Evolutionary conservation across 371 early-diverging fungal species (phyloP).

Genomic region (Actinomortierella ambigua): DNA sequence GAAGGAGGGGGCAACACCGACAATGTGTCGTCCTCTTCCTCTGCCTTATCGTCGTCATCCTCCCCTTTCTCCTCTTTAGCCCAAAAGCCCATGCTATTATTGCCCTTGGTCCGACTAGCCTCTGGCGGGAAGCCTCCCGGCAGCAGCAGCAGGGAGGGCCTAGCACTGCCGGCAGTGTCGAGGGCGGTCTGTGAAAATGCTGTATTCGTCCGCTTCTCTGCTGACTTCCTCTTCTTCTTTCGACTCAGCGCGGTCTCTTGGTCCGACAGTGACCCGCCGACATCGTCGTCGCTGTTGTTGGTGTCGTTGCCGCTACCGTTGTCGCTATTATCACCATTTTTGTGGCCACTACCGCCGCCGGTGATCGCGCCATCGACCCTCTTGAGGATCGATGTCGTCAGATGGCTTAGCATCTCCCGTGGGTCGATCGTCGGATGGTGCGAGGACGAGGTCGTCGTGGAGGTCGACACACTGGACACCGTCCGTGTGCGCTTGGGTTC

Average conservation of each 20-base stretch:
- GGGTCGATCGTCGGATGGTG: conserved; percentile 10
- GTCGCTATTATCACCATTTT: no score
- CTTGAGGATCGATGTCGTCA: conserved; percentile 23
- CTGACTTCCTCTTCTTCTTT: conserved; percentile 1
- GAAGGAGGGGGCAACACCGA: background rate
- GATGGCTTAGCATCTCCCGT: conserved; percentile 19
- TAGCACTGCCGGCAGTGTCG: no score
- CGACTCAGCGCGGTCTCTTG: conserved; percentile 8
- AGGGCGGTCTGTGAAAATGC: no score
- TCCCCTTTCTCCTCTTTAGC: conserved; percentile 8
- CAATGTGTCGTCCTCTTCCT: background rate
- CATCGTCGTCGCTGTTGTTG: no score
- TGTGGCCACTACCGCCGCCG: conserved; percentile 9
- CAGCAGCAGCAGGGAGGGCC: no score
- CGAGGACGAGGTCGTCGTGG: background rate
- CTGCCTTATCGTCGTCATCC: conserved; percentile 4
- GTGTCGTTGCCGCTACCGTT: conserved; percentile 21
- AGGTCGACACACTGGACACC: conserved; percentile 12
- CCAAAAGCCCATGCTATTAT: background rate
- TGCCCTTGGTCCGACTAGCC: no score
- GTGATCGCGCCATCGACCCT: conserved; percentile 33
- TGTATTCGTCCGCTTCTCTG: no score
- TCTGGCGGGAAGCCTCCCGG: no score
- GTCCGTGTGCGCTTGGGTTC: no score
- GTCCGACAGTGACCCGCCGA: conserved; percentile 11